phyloP scores from a whole-genome alignment of 192 early-diverging fungal species.

The Mortierella claussenii region DNA sequence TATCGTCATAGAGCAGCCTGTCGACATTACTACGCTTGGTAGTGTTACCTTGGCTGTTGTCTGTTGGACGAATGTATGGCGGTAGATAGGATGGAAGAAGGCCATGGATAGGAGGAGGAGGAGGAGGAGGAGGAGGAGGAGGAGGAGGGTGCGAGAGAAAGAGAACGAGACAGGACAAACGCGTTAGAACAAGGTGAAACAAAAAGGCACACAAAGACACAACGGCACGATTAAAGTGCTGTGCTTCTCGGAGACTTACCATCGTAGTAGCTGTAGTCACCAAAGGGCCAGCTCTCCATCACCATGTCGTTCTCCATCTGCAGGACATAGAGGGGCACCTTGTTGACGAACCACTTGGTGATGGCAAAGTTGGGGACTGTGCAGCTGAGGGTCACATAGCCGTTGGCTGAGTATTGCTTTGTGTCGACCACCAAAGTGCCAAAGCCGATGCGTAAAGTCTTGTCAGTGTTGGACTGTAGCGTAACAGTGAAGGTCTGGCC shows the following conservation, averaged over 20 bases:
- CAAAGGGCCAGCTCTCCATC: constrained; percentile 57
- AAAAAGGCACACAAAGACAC: no score
- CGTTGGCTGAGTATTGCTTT: constrained; percentile 56
- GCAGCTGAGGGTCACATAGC: constrained; percentile 54
- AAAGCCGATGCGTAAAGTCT: constrained; percentile 57
- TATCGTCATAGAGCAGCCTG: constrained; percentile 17
- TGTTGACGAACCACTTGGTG: constrained; percentile 52
- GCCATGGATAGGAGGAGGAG: background rate
- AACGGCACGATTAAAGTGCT: no score
- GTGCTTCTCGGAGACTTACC: constrained; percentile 25
- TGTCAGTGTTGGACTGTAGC: constrained; percentile 42
- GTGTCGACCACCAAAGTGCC: constrained; percentile 61
- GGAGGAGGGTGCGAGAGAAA: no score
- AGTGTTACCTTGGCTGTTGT: constrained; percentile 9
- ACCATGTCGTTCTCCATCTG: constrained; percentile 56
- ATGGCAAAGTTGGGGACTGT: constrained; percentile 56
- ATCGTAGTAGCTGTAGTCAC: constrained; percentile 55
- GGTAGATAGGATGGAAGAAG: background rate
- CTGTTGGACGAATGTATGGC: background rate
- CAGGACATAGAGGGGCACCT: constrained; percentile 59
- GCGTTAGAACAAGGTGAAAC: no score
- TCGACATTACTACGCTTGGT: constrained; percentile 34
- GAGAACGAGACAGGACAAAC: no score
- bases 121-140: no score
- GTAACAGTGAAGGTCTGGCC: constrained; percentile 53